Base-by-base conservation (phyloP, 2,329 filamentous ascomycete genomes). In the Trichoderma sp. region DNA sequence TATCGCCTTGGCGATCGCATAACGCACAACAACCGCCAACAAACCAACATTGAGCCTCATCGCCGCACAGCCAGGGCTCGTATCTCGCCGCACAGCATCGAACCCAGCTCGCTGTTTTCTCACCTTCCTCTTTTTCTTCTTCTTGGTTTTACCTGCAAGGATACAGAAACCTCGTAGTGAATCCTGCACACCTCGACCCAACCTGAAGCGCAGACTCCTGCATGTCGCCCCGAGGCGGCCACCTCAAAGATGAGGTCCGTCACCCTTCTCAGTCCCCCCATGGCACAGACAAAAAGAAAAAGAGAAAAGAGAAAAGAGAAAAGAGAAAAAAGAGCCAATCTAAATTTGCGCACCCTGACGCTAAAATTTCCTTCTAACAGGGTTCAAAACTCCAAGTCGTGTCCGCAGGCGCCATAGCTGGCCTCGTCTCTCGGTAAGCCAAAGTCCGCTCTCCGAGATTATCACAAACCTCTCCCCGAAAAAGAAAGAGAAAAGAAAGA, bases 341-440 rank as follows among this genome's bases (percentile, higher is more conserved):
- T 10, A 45, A 25, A 39, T 8, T 17, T 45, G 29, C 12, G 19
- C 15, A 2, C 19, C 19, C 25, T 34, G 22, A 63, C 32, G 22
- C 52, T 65, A 22, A 54, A 34, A 6, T 17, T 27, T 8, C 3
- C 19, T 8, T 8, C 4, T 37, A 13, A 29, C 64, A 86, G 84
- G 86, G 86, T 78, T 83, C 86, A 64, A 83, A 78, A 70, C 78
- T 85, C 53, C 86, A 89, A 75, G 85, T 87, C 70, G 81, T 87
- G 60, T 76, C 81, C 54, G 86, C 86, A 50, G 86, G 86, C 66
- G 85, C 83, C 57, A 83, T 83, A 72, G 92, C 95, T 71, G 95
- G 95, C 68, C 86, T 98, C 72, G 89, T 98, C 71, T 95, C 95
- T 65, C 90, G 94, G 90, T 93, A 84, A 67, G 77, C 67, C n/a